Conservation (phyloP, 371 early-diverging fungal species). For the Mucor circinelloides region DNA sequence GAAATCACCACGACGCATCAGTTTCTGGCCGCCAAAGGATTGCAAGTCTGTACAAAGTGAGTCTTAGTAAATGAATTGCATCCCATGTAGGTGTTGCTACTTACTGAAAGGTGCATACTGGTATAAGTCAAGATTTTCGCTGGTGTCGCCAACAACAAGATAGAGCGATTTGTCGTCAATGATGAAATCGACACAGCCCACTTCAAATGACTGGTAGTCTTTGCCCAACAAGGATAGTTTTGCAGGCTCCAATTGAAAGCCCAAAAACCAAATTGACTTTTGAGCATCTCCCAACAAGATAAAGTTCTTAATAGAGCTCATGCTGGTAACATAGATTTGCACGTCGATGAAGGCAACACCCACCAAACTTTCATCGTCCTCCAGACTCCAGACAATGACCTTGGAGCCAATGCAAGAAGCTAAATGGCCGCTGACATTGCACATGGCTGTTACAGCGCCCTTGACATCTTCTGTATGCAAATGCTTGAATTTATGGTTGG, state of each 20-base stretch:
- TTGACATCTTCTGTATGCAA: constrained; percentile 88
- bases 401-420: constrained; percentile 92
- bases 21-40: constrained; percentile 86
- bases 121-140: constrained; percentile 82
- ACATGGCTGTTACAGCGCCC: constrained; percentile 93
- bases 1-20: constrained; percentile 90
- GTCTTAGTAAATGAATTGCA: neutral
- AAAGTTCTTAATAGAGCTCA: constrained; percentile 87
- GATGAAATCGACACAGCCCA: constrained; percentile 74
- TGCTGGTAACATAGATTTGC: constrained; percentile 85
- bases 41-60: constrained; percentile 66
- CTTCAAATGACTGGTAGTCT: constrained; percentile 81
- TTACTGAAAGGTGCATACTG: constrained; percentile 88
- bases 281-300: constrained; percentile 92
- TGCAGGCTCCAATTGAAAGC: constrained; percentile 96
- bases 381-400: constrained; percentile 89
- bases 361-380: constrained; percentile 84
- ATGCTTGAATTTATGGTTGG: constrained; percentile 91
- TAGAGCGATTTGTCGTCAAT: constrained; percentile 75
- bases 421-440: constrained; percentile 86
- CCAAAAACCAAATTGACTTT: constrained; percentile 93
- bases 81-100: constrained; percentile 14
- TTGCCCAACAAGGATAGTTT: constrained; percentile 89
- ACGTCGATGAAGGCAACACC: constrained; percentile 98
- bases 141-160: constrained; percentile 82